Evolutionary conservation across 1,284 basidiomycete species (phyloP).

Genomic region (Pseudozyma hubeiensis): DNA sequence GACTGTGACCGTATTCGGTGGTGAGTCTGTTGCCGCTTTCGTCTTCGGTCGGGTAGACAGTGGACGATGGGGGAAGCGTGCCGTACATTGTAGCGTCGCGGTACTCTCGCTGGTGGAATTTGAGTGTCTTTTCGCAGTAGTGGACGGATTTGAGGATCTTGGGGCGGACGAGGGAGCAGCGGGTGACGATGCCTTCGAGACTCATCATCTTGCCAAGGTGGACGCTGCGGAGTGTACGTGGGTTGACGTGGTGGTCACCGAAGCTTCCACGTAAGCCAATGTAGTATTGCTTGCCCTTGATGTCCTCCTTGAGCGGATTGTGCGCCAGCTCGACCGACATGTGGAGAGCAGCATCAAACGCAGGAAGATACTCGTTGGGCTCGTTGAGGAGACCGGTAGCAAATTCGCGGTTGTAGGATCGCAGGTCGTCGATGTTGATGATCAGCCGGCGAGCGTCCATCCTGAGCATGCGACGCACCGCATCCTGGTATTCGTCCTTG

Average conservation of each 20-base stretch:
- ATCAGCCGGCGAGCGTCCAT: constrained; percentile 87
- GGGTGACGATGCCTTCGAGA: constrained; percentile 96
- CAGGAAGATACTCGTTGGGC: constrained; percentile 89
- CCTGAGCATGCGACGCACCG: constrained; percentile 85
- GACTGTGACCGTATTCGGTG: constrained; percentile 92
- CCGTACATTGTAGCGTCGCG: constrained; percentile 92
- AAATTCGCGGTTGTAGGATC: constrained; percentile 84
- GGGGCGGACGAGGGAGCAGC: constrained; percentile 94
- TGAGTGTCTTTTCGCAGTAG: constrained; percentile 86
- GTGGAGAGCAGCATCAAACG: constrained; percentile 86
- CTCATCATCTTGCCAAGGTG: constrained; percentile 97
- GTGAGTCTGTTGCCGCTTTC: constrained; percentile 87
- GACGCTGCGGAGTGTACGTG: constrained; percentile 85
- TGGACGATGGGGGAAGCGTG: constrained; percentile 70
- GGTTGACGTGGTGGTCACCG: constrained; percentile 97
- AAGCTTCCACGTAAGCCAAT: constrained; percentile 98
- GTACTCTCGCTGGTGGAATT: constrained; percentile 89
- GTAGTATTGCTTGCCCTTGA: constrained; percentile 77
- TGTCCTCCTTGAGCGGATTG: constrained; percentile 84
- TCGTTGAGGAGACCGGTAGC: constrained; percentile 78
- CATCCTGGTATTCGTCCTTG: constrained; percentile 82
- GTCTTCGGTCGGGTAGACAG: constrained; percentile 83
- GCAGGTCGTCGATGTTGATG: constrained; percentile 95
- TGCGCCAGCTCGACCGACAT: constrained; percentile 81
- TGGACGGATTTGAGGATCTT: constrained; percentile 98